Base-by-base conservation (phyloP, 306 rosid species). In the Dicorynia guianensis region DNA sequence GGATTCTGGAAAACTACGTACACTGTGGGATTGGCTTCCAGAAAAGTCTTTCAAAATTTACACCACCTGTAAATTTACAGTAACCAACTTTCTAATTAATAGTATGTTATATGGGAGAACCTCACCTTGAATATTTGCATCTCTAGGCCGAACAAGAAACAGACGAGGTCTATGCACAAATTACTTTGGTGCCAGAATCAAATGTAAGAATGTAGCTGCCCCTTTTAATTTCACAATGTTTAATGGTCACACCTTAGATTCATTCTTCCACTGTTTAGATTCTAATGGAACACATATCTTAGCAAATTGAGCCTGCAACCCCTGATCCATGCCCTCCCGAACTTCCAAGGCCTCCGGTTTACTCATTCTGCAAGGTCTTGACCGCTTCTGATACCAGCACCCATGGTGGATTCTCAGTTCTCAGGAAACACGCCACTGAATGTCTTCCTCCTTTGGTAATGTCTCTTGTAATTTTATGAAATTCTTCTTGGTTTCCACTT, bases 331-430 rank as follows among this genome's bases (percentile, higher is more conserved):
- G 78, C 62, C 43, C 43, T 38, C 38, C 66, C 11, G 96, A 90
- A 56, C 73, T 58, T 76, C 82, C 79, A 20, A 87, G 81, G 63
- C 87, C 91, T 0, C 64, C 63, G 3, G 87, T 87, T 43, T 88
- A 89, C 79, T 69, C 93, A 0, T 95, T 95, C 87, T 80, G 86
- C 85, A 95, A 95, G 87, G 89, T 92, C 52, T 81, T 95, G 47
- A 95, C 98, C 8, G 97, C 97, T 2, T 95, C 97, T 0, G 98
- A 95, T 82, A 95, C 98, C 0, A 95, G 98, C 78, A 95, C 98
- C 19, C 98, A 95, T 79, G 98, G 98, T 0, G 98, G 98, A 19
- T 95, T 95, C 85, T 95, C 98, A 11, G 96, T 95, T 83, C 87
- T 90, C 2, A 84, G 98, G 40, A 95, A 92, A 84, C 98, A 95